Conservation (phyloP, 1,284 basidiomycete genomes). For the Anthracocystis panici-leucophaei region DNA sequence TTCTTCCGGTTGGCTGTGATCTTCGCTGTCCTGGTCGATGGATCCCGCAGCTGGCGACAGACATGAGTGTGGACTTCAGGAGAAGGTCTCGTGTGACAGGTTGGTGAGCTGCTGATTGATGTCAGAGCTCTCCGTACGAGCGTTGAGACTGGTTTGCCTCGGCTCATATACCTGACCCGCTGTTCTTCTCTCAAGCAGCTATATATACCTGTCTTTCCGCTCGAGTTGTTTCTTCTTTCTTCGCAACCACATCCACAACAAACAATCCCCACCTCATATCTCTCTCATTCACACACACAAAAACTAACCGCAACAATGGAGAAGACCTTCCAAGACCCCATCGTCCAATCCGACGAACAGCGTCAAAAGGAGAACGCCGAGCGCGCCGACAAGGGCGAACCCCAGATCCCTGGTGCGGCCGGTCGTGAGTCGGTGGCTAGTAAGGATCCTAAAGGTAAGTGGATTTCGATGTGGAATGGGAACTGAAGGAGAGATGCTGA, state of each 20-base stretch:
- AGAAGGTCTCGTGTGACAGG: background rate
- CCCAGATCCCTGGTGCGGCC: conserved; percentile 49
- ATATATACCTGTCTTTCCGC: background rate
- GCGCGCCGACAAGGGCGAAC: conserved; percentile 47
- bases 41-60: background rate
- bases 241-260: background rate
- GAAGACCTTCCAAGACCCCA: conserved; percentile 56
- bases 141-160: background rate
- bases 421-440: conserved; percentile 47
- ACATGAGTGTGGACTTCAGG: no score
- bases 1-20: background rate
- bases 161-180: background rate
- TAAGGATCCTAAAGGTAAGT: conserved; percentile 56
- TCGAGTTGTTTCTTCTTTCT: background rate
- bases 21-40: background rate
- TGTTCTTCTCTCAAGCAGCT: background rate
- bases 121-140: conserved; percentile 13
- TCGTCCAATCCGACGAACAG: conserved; percentile 32
- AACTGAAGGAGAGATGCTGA: background rate
- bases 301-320: conserved; percentile 29
- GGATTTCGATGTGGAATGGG: no score
- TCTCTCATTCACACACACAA: background rate
- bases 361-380: conserved; percentile 48
- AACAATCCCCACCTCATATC: background rate
- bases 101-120: conserved; percentile 14